Percentiles rank a stretch among this genome's conserved stretches.
Evolutionary conservation across 1,139 yeast species (phyloP).

Genomic region (Yamadazyma conglobata): DNA sequence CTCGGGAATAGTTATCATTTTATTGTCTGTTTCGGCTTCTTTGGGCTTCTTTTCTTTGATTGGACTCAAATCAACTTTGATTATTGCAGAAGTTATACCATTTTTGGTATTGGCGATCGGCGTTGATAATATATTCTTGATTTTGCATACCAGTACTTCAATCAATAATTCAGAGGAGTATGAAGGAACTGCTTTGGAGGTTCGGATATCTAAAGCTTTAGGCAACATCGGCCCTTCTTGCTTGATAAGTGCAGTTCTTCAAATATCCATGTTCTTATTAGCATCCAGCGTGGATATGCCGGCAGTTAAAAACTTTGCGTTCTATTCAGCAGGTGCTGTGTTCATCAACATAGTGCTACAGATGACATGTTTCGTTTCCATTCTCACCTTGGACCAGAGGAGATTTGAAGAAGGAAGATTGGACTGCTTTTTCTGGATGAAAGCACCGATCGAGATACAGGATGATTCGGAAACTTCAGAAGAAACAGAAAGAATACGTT

Average conservation of each 20-base stretch:
- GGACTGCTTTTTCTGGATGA: slow-evolving; percentile 57
- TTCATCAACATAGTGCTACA: slow-evolving; percentile 73
- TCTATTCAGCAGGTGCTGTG: slow-evolving; percentile 86
- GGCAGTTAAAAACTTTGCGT: slow-evolving; percentile 89
- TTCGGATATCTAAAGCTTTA: slow-evolving; percentile 60
- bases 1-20: slow-evolving; percentile 75
- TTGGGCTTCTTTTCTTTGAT: slow-evolving; percentile 75
- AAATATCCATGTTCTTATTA: slow-evolving; percentile 69
- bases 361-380: slow-evolving; percentile 74
- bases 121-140: slow-evolving; percentile 85
- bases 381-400: slow-evolving; percentile 64
- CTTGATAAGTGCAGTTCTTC: slow-evolving; percentile 70
- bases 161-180: slow-evolving; percentile 37
- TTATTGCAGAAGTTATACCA: slow-evolving; percentile 97
- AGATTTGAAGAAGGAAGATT: slow-evolving; percentile 57
- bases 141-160: slow-evolving; percentile 71
- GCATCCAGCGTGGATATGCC: slow-evolving; percentile 91
- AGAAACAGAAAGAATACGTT: slow-evolving; percentile 5
- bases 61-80: slow-evolving; percentile 81
- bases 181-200: slow-evolving; percentile 27
- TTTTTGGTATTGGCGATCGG: slow-evolving; percentile 91
- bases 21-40: slow-evolving; percentile 74
- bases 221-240: slow-evolving; percentile 86
- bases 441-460: slow-evolving; percentile 13
- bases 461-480: slow-evolving; percentile 6